Evolutionary conservation across 2,329 filamentous ascomycete species (phyloP).

Genomic region (Beauveria pseudobassiana): DNA sequence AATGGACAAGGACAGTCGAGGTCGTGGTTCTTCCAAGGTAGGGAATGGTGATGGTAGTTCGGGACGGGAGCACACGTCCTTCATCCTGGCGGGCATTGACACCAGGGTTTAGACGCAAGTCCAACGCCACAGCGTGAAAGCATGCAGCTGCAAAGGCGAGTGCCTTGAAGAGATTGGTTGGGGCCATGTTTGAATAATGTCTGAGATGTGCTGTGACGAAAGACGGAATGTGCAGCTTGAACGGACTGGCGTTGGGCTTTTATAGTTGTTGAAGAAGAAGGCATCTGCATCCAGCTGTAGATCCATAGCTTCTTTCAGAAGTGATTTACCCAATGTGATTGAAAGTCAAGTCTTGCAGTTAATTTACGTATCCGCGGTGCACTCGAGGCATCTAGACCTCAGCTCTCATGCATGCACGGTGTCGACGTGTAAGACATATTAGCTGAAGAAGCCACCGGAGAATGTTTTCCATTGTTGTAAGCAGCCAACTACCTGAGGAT

Average conservation of each 20-base stretch:
- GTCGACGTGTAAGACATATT: too few relatives aligned
- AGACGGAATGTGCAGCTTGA: too few relatives aligned
- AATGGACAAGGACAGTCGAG: neutral
- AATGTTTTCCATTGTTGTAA: neutral
- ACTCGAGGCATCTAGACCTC: neutral
- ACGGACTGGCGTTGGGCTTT: neutral
- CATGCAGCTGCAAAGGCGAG: neutral
- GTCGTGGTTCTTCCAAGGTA: neutral
- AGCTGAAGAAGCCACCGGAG: neutral
- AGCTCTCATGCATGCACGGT: neutral
- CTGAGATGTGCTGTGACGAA: neutral
- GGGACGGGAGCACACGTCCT: neutral
- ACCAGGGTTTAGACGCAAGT: neutral
- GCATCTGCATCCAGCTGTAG: too few relatives aligned
- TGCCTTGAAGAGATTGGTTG: neutral
- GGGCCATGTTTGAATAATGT: neutral
- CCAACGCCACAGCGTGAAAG: neutral
- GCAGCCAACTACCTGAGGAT: too few relatives aligned
- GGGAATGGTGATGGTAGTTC: slow-evolving; percentile 4
- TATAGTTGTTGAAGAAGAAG: too few relatives aligned
- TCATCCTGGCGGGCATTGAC: neutral
- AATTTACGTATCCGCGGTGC: too few relatives aligned
- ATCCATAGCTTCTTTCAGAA: too few relatives aligned
- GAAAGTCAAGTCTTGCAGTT: too few relatives aligned
- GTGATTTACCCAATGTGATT: too few relatives aligned